A percentile compares a stretch with the other conserved stretches of the same genome.
phyloP scores from a whole-genome alignment of 2,329 filamentous ascomycete genomes.

The Ustulina deusta region DNA sequence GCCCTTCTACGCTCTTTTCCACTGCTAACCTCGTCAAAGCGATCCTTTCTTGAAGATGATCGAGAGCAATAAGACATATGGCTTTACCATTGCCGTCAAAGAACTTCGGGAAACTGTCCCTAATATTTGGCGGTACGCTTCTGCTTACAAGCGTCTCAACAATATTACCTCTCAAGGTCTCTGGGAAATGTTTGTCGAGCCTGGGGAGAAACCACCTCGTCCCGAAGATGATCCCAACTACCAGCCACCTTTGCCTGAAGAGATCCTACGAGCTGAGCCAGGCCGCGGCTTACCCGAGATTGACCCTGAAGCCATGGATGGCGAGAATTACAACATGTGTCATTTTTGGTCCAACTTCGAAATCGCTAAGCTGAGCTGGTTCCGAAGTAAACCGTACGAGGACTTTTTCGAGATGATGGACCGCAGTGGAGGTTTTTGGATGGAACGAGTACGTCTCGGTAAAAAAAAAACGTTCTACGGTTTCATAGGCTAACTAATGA shows the following conservation, averaged over 20 bases:
- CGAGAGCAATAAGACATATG: constrained; percentile 94
- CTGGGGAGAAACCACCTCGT: constrained; percentile 69
- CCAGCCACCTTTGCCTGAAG: constrained; percentile 79
- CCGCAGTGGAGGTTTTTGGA: constrained; percentile 97
- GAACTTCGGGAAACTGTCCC: constrained; percentile 97
- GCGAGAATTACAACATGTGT: constrained; percentile 99
- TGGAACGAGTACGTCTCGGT: constrained; percentile 79
- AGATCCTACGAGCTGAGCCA: constrained; percentile 82
- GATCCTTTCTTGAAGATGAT: constrained; percentile 98
- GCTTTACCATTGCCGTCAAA: constrained; percentile 98
- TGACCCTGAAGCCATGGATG: constrained; percentile 94
- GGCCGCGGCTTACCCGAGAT: constrained; percentile 79
- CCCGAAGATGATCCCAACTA: constrained; percentile 73
- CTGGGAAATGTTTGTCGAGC: constrained; percentile 99
- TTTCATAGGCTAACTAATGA: constrained; percentile 51
- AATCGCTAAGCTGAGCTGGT: constrained; percentile 94
- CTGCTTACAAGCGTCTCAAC: constrained; percentile 93
- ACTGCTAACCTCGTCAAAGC: constrained; percentile 58
- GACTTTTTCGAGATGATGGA: constrained; percentile 99
- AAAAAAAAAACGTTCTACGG: neutral
- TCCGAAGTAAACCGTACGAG: constrained; percentile 96
- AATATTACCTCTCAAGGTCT: constrained; percentile 91
- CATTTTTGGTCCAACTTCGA: constrained; percentile 99
- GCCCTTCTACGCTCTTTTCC: neutral
- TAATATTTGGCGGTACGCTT: constrained; percentile 99